A percentile compares a stretch with the other conserved stretches of the same genome.
These are phyloP conservation scores for Pseudocercospora macadamiae DNA, from an alignment of 2,329 filamentous ascomycete species.

Conservation along the genomic window DNA sequence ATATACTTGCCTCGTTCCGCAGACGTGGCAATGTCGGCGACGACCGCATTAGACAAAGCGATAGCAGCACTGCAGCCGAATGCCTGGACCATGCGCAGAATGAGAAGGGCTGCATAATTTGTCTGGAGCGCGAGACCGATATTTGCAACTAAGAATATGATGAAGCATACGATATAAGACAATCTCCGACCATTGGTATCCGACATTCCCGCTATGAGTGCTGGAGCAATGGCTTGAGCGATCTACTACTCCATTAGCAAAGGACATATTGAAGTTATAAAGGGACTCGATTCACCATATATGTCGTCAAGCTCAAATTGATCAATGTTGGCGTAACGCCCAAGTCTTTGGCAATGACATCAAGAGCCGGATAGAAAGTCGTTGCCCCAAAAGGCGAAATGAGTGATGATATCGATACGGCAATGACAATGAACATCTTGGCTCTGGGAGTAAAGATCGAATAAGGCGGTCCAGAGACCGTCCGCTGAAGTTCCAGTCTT, in stretches of 20 bases:
- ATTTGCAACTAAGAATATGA: slow-evolving; percentile 34
- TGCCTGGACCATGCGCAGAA: slow-evolving; percentile 46
- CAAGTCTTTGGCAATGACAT: slow-evolving; percentile 53
- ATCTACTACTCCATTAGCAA: slow-evolving; percentile 39
- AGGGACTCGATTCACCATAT: slow-evolving; percentile 48
- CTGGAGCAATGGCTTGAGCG: slow-evolving; percentile 53
- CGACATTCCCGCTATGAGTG: slow-evolving; percentile 34
- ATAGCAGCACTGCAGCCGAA: slow-evolving; percentile 44
- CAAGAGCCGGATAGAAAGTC: slow-evolving; percentile 60
- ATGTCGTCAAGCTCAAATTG: slow-evolving; percentile 60
- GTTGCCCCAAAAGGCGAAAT: slow-evolving; percentile 40
- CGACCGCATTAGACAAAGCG: slow-evolving; percentile 39
- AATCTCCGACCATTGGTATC: slow-evolving; percentile 33
- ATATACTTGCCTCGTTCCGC: slow-evolving; percentile 44
- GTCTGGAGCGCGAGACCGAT: slow-evolving; percentile 33
- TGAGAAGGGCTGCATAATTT: slow-evolving; percentile 32
- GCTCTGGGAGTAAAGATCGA: slow-evolving; percentile 30
- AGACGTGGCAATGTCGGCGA: slow-evolving; percentile 41
- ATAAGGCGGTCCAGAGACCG: slow-evolving; percentile 30
- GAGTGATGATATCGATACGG: slow-evolving; percentile 33
- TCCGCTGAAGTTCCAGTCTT: slow-evolving; percentile 17
- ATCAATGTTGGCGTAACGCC: slow-evolving; percentile 47
- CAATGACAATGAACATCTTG: slow-evolving; percentile 34
- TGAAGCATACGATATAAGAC: slow-evolving; percentile 34
- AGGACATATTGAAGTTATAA: neutral